Evolutionary conservation across 139 green algal genomes (phyloP).

Genomic region (Nannochloris sp.): DNA sequence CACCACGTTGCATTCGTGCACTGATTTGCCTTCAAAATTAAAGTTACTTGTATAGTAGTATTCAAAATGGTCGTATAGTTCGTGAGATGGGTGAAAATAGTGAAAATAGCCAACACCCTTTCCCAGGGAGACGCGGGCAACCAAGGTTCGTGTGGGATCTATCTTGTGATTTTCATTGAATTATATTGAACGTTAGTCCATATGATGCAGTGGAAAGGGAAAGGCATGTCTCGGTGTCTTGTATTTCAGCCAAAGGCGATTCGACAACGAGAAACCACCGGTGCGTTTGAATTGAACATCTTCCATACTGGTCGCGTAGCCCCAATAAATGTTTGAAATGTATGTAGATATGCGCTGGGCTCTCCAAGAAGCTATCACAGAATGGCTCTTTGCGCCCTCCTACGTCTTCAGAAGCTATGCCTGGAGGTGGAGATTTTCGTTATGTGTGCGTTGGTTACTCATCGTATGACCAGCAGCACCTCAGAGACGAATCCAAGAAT

Average conservation of each 20-base stretch:
- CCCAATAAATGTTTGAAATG: not conserved
- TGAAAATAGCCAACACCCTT: too few species aligned
- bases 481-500: slow-evolving; percentile 12
- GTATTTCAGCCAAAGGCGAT: slow-evolving; percentile 19
- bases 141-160: too few species aligned
- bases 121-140: too few species aligned
- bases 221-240: slow-evolving; percentile 7
- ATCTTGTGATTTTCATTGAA: not conserved
- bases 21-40: too few species aligned
- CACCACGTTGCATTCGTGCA: too few species aligned
- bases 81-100: too few species aligned
- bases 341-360: slow-evolving; percentile 14
- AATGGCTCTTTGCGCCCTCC: slow-evolving; percentile 1
- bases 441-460: slow-evolving; percentile 30
- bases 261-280: slow-evolving; percentile 9
- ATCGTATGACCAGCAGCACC: slow-evolving; percentile 18
- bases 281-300: slow-evolving; percentile 3
- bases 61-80: too few species aligned
- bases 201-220: not conserved
- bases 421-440: slow-evolving; percentile 23
- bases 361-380: slow-evolving; percentile 2
- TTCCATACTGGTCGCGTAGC: not conserved
- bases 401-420: slow-evolving; percentile 24
- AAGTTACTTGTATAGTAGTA: too few species aligned
- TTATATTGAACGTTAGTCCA: not conserved